Evolutionary conservation across 2,329 filamentous ascomycete genomes (phyloP), one percentile per base, ranked within the genome.

Genomic region (Sordariomycetes sp.): DNA sequence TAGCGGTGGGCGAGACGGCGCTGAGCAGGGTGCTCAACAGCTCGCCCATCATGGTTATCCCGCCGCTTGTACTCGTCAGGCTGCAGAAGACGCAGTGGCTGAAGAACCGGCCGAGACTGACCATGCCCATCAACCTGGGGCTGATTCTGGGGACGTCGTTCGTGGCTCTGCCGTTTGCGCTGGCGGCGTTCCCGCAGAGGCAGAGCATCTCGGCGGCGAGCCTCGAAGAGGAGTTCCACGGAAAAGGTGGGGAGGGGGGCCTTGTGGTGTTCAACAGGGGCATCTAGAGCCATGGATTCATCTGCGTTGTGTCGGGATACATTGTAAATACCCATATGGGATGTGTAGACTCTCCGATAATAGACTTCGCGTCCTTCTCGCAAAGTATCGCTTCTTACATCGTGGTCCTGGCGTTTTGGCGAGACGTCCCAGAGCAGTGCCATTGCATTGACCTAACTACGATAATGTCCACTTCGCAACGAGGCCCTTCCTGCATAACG

Each of bases 211-310:
- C 79, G 62, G 91, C 88, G 1, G 80, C 82, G 34, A 84, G 77
- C 55, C 74, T 99, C 59, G 94, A 97, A 78, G 78, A 87, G 62
- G 89, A 96, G 72, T 97, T 99, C 70, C 87, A 87, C 74, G 87
- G 84, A 7, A 82, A 82, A 59, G 92, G 90, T 35, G 93, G 92
- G 1, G 81, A 87, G 62, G 81, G 82, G 58, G 92, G 89, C 0
- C 78, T 90, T 76, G 89, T 99, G n/a, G 90, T 95, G 70, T 97
- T 99, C 74, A 97, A 99, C 72, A 83, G 94, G 67, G 94, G 94
- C 14, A 93, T 99, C 66, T 97, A 76, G 73, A 59, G 32, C 25
- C 22, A 32, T 32, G 28, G 8, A 32, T 32, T 52, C 3, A 48
- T 24, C 11, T 8, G 40, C 40, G 12, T 40, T 40, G 16, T n/a